Percentiles rank a stretch among this genome's conserved stretches.
Conservation (phyloP, 306 rosid species). For the Vigna mungo region DNA sequence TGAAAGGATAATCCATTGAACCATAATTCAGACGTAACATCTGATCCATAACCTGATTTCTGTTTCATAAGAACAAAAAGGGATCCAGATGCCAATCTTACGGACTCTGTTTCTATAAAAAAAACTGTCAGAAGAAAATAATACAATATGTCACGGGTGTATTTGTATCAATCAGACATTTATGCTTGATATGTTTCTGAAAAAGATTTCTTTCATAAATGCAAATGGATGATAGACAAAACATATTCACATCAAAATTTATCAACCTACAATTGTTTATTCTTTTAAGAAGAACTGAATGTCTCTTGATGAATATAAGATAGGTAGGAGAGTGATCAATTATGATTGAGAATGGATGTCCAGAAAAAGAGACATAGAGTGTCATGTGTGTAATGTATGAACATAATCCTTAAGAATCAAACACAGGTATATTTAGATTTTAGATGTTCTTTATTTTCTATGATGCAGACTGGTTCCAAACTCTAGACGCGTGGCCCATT, state of each 20-base stretch:
- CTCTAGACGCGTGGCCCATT: conserved; percentile 40
- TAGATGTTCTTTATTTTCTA: neutral
- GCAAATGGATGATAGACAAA: neutral
- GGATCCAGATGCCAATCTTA: neutral
- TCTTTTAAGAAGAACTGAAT: neutral
- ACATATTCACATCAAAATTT: neutral
- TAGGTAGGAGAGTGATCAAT: neutral
- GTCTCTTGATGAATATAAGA: neutral
- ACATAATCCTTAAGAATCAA: conserved; percentile 5
- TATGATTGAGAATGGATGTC: neutral
- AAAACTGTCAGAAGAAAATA: neutral
- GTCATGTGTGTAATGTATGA: conserved; percentile 11
- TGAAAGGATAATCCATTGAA: neutral
- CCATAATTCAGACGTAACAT: neutral
- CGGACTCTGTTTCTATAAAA: neutral
- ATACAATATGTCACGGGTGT: conserved; percentile 1
- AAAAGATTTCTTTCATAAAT: neutral
- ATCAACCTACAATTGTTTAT: neutral
- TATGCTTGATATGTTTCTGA: neutral
- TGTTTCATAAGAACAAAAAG: neutral
- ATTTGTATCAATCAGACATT: conserved; percentile 9
- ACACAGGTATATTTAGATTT: conserved; percentile 1
- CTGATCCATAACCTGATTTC: neutral
- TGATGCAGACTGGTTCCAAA: conserved; percentile 54
- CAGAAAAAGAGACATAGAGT: neutral